Base-by-base conservation (phyloP, 805 yeast species). In the Scheffersomyces amazonensis region DNA sequence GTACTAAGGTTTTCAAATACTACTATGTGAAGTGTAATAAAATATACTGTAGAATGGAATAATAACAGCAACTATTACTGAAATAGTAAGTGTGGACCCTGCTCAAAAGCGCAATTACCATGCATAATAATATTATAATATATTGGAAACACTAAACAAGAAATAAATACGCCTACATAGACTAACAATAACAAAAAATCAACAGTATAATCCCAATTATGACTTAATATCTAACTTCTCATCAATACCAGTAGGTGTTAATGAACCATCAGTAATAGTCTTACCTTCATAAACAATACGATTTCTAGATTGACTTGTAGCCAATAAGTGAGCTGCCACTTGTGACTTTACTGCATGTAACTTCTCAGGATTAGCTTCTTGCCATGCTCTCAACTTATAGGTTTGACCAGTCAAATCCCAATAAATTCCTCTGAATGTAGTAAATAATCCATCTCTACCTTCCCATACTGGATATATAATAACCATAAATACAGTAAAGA, bases 371-470 rank as follows among this genome's bases (percentile, higher is more conserved):
- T 87, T 78, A 3, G 64, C 64, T 16, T 70, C 54, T 61, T 87
- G 96, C 93, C 95, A 88, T 48, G 73, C 82, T 46, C 75, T 70
- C 41, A 88, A 66, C 59, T 86, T 88, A 58, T 78, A 59, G 1
- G 81, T 62, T 59, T 87, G 93, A 15, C 96, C 96, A 18, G 83
- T 66, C 30, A 76, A 48, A 57, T 88, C 96, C 96, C 96, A 88
- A 61, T 83, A 87, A 22, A 88, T 75, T 37, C 95, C 96, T 50
- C 95, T 74, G 13, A 70, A 46, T 0, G 91, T 76, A 20, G 79
- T 75, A 56, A 58, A 76, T 20, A 87, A 75, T 2, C 82, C 87
- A 21, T 67, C 61, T 48, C 91, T 69, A 32, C 95, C 90, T 60
- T 88, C 89, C 66, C 73, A 74, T 29, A 87, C 50, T 30, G 96